Percentiles rank a stretch among this genome's conserved stretches.
Conservation (phyloP, 2,329 filamentous ascomycete genomes). For the Alternaria postmessia region DNA sequence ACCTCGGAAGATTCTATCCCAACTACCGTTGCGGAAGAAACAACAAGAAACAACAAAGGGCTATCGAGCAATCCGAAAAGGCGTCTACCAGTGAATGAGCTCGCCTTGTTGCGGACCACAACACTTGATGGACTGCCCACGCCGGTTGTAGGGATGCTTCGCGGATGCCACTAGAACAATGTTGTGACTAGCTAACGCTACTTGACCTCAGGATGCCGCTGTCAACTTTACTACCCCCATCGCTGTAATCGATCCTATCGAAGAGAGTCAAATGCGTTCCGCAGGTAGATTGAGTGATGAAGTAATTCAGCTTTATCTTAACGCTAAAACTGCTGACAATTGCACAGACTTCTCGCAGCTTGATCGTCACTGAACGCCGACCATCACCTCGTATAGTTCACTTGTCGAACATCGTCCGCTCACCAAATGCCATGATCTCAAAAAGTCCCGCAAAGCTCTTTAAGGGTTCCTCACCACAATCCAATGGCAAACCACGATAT, state of each 20-base stretch:
- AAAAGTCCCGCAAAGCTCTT: not conserved
- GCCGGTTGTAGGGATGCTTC: conserved; percentile 33
- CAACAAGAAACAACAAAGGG: not conserved
- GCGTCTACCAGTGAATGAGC: conserved; percentile 34
- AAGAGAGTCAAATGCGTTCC: conserved; percentile 29
- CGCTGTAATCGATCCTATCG: conserved; percentile 34
- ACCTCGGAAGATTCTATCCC: not conserved
- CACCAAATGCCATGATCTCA: not conserved
- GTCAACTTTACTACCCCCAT: conserved; percentile 12
- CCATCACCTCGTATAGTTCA: not conserved
- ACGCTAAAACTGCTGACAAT: not conserved
- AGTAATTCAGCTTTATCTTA: not conserved
- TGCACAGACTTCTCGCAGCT: not conserved
- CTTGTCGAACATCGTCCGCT: not conserved
- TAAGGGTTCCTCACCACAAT: not conserved
- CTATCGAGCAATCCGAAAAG: conserved; percentile 26
- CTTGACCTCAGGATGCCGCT: conserved; percentile 23
- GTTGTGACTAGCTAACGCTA: conserved; percentile 16
- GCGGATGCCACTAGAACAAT: not conserved
- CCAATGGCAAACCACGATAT: not conserved
- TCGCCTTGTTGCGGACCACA: conserved; percentile 39
- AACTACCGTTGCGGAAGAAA: not conserved
- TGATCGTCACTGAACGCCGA: not conserved
- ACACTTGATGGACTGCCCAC: conserved; percentile 37
- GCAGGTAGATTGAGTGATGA: no score